Base-by-base conservation (phyloP, 306 rosid species). In the cucumber (Cucumis sativus) region DNA sequence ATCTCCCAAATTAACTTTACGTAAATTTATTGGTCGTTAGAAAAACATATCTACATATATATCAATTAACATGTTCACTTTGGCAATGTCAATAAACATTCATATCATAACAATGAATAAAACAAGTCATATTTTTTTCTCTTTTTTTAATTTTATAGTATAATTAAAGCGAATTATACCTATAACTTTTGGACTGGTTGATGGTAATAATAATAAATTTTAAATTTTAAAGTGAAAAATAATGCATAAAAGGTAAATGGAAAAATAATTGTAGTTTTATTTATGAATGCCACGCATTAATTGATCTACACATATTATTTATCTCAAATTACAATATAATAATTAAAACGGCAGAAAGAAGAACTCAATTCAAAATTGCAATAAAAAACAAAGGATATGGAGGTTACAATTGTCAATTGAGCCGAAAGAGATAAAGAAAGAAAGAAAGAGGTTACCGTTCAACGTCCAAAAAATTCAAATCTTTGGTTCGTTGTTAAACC, bases 381-480 rank as follows among this genome's bases (percentile, higher is more conserved):
- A 5, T 23, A 23, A 28, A 62, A 33, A 33, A 17, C n/a, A 6
- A 41, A 51, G 1, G 4, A 51, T 14, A 51, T 3, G 2, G 57
- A 69, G 55, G 75, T 47, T 43, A 69, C 12, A 21, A 69, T 69
- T n/a, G 75, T 69, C 35, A 69, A 69, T 43, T 16, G n/a, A 69
- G 56, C 56, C 30, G 20, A 66, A 41, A 69, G 30, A 28, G 3
- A 69, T 20, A 68, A 18, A 68, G 16, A 68, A 23, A 23, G 30
- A 28, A 28, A 69, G 37, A 68, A 9, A 68, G 16, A 68, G 74
- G 74, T 20, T 68, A 33, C 74, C 14, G 75, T 43, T 69, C 75
- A 69, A 69, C 75, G 75, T 69, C 75, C 57, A 20, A 21, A 69
- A 69, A 43, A 69, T 69, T 69, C 75, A 69, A 69, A 69, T 41